Conservation (phyloP, 768 basidiomycete species). For the Lactifluus volemus region DNA sequence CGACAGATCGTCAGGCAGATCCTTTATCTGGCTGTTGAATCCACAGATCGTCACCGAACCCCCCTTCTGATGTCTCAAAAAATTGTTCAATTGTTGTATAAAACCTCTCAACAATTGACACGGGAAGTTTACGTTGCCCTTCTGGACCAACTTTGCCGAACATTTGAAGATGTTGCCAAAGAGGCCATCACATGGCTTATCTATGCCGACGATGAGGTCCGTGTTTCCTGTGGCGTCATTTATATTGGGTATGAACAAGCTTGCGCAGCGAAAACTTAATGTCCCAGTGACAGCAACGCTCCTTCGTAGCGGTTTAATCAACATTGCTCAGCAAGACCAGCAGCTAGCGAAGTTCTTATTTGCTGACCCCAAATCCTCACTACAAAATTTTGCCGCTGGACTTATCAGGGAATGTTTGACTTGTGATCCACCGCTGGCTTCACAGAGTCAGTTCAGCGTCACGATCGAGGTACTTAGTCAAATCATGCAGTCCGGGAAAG, state of each 20-base stretch:
- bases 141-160: conserved; percentile 79
- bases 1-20: conserved; percentile 80
- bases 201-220: conserved; percentile 91
- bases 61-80: conserved; percentile 93
- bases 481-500: conserved; percentile 63
- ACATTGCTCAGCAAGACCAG: conserved; percentile 70
- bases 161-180: conserved; percentile 88
- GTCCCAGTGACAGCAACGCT: conserved; percentile 89
- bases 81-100: conserved; percentile 91
- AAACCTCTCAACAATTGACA: conserved; percentile 75
- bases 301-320: conserved; percentile 75
- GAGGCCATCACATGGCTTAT: conserved; percentile 96
- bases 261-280: conserved; percentile 83
- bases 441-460: conserved; percentile 69
- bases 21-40: conserved; percentile 70
- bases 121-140: conserved; percentile 90
- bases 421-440: conserved; percentile 69
- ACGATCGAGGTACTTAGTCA: conserved; percentile 76
- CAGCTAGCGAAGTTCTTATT: conserved; percentile 82
- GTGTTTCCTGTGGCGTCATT: conserved; percentile 21
- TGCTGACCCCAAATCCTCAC: conserved; percentile 64
- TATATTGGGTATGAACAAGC: conserved; percentile 2
- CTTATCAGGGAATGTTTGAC: conserved; percentile 83
- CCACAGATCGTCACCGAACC: conserved; percentile 73
- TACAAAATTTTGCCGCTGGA: conserved; percentile 75